Evolutionary conservation across 371 early-diverging fungal species (phyloP).

Genomic region (Blakeslea trispora): DNA sequence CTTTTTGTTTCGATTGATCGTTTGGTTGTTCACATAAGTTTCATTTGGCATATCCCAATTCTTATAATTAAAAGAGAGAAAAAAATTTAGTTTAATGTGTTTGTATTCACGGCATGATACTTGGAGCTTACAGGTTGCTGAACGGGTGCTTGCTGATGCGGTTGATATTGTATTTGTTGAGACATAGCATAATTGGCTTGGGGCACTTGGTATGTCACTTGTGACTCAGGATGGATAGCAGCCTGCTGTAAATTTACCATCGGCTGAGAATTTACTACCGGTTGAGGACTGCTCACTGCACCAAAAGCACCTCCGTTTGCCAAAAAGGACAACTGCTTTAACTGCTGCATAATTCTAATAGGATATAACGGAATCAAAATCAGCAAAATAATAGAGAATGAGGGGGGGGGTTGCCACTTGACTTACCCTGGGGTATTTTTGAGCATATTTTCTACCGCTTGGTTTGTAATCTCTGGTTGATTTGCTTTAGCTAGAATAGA

Average conservation of each 20-base stretch:
- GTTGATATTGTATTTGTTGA: background rate
- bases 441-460: conserved; percentile 15
- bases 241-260: background rate
- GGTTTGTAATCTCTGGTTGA: conserved; percentile 6
- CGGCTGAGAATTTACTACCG: background rate
- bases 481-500: background rate
- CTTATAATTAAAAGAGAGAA: conserved; percentile 1
- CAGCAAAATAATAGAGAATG: background rate
- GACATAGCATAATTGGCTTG: too few species aligned
- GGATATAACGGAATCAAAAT: background rate
- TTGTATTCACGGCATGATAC: too few species aligned
- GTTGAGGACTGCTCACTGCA: background rate
- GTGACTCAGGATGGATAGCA: background rate
- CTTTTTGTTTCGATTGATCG: background rate
- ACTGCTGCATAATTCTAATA: conserved; percentile 12
- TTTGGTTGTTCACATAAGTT: background rate
- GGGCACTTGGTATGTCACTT: background rate
- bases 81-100: background rate
- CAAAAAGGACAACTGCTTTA: conserved; percentile 15
- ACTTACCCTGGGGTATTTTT: conserved; percentile 19
- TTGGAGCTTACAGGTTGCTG: background rate
- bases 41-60: background rate
- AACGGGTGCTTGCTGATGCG: background rate
- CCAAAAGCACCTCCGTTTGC: background rate
- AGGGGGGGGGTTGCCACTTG: background rate